Evolutionary conservation across 768 basidiomycete genomes (phyloP).

Genomic region (Leucosporidium scottii): DNA sequence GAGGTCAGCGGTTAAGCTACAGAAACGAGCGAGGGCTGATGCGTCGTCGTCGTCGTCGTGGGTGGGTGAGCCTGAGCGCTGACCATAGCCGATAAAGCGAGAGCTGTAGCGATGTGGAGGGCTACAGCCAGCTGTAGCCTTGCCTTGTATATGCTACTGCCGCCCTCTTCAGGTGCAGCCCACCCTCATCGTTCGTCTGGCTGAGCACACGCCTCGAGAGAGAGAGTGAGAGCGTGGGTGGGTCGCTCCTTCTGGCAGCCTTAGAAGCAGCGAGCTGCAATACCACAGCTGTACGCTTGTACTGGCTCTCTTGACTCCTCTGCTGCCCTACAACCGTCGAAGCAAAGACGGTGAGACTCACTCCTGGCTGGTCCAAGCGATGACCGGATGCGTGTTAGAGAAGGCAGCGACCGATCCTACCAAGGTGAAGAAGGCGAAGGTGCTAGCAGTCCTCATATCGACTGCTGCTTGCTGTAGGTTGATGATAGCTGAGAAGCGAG

Average conservation of each 20-base stretch:
- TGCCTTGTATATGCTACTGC: too few relatives aligned
- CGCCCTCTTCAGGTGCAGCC: too few relatives aligned
- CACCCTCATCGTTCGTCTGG: too few relatives aligned
- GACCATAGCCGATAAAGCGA: neutral
- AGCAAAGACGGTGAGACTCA: neutral
- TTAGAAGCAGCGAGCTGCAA: neutral
- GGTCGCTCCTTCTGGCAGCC: neutral
- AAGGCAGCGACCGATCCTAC: neutral
- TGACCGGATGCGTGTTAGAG: conserved; percentile 12
- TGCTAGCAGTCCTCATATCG: too few relatives aligned
- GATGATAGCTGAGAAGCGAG: too few relatives aligned
- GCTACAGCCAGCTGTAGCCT: neutral
- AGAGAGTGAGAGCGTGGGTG: neutral
- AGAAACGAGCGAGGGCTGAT: neutral
- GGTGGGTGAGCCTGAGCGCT: neutral
- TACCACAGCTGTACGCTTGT: neutral
- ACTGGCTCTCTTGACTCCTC: neutral
- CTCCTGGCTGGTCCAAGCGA: conserved; percentile 8
- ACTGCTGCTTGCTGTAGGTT: too few relatives aligned
- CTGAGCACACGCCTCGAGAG: neutral
- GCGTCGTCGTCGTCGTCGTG: neutral
- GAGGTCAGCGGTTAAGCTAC: neutral
- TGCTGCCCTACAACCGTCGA: neutral
- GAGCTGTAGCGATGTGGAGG: neutral
- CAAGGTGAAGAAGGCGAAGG: too few relatives aligned